phyloP scores from a whole-genome alignment of 495 filamentous ascomycete genomes.

The Aspergillus hancockii region DNA sequence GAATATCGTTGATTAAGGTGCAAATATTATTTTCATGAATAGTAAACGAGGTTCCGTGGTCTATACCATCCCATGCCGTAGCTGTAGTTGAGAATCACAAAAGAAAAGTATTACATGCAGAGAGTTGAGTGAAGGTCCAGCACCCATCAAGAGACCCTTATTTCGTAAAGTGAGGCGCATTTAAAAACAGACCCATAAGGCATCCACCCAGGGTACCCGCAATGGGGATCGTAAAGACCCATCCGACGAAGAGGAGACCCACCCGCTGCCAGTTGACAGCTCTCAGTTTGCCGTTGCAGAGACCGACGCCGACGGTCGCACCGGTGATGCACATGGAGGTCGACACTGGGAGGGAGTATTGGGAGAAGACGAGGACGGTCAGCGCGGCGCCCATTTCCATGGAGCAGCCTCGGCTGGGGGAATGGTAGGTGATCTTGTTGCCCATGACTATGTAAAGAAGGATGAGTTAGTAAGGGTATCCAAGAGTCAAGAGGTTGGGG shows the following conservation, averaged over 20 bases:
- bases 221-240: constrained; percentile 65
- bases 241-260: constrained; percentile 52
- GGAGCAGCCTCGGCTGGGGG: constrained; percentile 58
- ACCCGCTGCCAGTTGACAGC: constrained; percentile 67
- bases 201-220: constrained; percentile 59
- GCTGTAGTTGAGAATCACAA: no score
- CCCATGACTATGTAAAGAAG: constrained; percentile 50
- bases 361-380: constrained; percentile 64
- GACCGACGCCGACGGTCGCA: constrained; percentile 57
- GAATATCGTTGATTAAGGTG: no score
- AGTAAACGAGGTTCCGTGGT: no score
- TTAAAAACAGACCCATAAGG: constrained; percentile 63
- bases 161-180: constrained; percentile 53
- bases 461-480: constrained; percentile 17
- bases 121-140: no score
- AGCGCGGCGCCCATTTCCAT: constrained; percentile 70
- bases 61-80: no score
- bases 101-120: no score
- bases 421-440: constrained; percentile 69
- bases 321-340: constrained; percentile 63
- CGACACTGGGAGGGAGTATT: constrained; percentile 60
- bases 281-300: constrained; percentile 57
- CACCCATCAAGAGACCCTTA: no score
- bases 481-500: background rate
- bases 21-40: no score